phyloP scores from a whole-genome alignment of 768 basidiomycete genomes.

The Sistotremastrum niveocremeum region DNA sequence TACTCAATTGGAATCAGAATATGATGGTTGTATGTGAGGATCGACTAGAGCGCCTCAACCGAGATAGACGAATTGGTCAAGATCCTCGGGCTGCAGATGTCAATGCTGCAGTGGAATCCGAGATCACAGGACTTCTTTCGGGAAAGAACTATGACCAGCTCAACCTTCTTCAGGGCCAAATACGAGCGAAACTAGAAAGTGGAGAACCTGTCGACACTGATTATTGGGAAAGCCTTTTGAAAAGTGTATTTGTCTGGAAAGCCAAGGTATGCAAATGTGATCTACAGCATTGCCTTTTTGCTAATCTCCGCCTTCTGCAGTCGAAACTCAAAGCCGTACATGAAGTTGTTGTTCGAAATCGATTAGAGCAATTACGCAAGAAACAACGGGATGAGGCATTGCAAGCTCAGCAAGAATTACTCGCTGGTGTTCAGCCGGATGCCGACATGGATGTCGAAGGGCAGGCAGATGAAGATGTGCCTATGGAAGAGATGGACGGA shows the following conservation, averaged over 20 bases:
- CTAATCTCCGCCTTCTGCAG: constrained; percentile 25
- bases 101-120: constrained; percentile 70
- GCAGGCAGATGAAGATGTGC: constrained; percentile 15
- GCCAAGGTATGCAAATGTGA: constrained; percentile 51
- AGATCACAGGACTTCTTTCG: constrained; percentile 66
- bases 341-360: constrained; percentile 92
- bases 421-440: constrained; percentile 50
- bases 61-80: constrained; percentile 45
- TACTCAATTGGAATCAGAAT: constrained; percentile 36
- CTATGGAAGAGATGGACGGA: constrained; percentile 49
- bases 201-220: constrained; percentile 94
- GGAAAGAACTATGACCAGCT: constrained; percentile 85
- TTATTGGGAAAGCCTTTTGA: constrained; percentile 91
- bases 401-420: constrained; percentile 82
- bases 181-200: constrained; percentile 78
- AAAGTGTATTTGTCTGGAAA: constrained; percentile 92
- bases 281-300: not conserved
- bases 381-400: constrained; percentile 92
- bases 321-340: constrained; percentile 86
- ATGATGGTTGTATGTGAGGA: constrained; percentile 98
- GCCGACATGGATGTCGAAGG: constrained; percentile 21
- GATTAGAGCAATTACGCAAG: constrained; percentile 90
- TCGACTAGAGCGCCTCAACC: constrained; percentile 63
- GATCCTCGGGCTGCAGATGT: constrained; percentile 26
- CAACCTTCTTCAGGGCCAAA: constrained; percentile 64